A percentile compares a stretch with the other conserved stretches of the same genome.
These are phyloP conservation scores for Paraleonurus japonicus DNA, from an alignment of 257 asterid species.

Conservation along the genomic window DNA sequence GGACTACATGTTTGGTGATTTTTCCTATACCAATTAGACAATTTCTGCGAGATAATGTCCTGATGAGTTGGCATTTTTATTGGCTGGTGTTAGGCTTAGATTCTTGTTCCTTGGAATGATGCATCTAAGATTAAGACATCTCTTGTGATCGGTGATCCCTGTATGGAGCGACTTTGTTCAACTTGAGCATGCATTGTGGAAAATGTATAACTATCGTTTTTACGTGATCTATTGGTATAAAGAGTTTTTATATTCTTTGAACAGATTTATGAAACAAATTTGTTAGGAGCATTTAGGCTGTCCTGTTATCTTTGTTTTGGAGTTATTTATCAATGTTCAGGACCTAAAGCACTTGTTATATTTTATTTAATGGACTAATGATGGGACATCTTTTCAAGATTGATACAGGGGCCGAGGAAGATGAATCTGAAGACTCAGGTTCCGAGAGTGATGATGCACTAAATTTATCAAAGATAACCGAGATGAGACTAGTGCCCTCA, in stretches of 20 bases:
- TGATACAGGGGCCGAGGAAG: slow-evolving; percentile 71
- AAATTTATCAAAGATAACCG: slow-evolving; percentile 67
- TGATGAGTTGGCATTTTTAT: neutral
- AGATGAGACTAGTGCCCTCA: slow-evolving; percentile 90
- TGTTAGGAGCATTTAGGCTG: neutral
- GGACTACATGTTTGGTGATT: neutral
- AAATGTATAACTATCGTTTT: neutral
- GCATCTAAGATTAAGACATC: neutral
- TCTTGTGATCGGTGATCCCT: neutral
- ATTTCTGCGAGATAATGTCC: neutral
- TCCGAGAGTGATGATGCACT: slow-evolving; percentile 49
- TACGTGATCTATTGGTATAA: neutral
- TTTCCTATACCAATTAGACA: neutral
- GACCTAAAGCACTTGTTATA: neutral
- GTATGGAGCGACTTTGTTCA: neutral
- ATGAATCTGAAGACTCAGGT: slow-evolving; percentile 65
- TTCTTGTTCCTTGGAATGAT: neutral
- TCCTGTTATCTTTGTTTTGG: neutral
- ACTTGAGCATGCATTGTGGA: neutral
- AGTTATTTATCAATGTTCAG: neutral
- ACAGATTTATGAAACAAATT: neutral
- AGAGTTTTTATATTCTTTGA: neutral
- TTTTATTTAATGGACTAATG: neutral
- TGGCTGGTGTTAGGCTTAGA: slow-evolving; percentile 2
- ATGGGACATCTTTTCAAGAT: slow-evolving; percentile 47